Base-by-base conservation (phyloP, 1,139 yeast species). In the Spathaspora sp. region DNA sequence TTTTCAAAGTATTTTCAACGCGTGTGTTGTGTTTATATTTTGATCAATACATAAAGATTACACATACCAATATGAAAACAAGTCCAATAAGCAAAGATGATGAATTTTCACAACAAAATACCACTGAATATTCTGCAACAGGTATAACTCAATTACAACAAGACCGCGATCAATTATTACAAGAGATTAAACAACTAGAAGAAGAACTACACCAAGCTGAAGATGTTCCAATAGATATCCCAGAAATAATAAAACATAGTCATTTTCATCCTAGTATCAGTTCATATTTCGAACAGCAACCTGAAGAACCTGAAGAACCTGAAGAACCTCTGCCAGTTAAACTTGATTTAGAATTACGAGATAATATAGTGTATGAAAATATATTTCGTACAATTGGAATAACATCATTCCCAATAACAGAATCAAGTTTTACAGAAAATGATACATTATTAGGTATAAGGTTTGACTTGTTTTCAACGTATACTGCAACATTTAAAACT, bases 381-480 rank as follows among this genome's bases (percentile, higher is more conserved):
- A 58, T 73, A 15, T 62, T 59, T 48, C 49, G 79, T 38, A 58
- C 72, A 48, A 72, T 65, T 3, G 78, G 78, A 3, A 51, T 70
- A 26, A 72, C 79, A 0, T 73, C 74, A 0, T 74, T 74, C 50
- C 76, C 77, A 2, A 51, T 74, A 39, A 20, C 23, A 20, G 23
- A 70, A 70, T 45, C 57, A 59, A 38, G 23, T 20, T 50, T 52
- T 26, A 50, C 54, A 2, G 56, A 56, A 25, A 62, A 56, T 13
- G 63, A 62, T 4, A 20, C 23, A 27, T 50, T 64, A 11, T 46
- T 72, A 41, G 79, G 79, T 0, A 41, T 74, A 13, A 55, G 79
- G 13, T 72, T 73, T 49, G 79, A 74, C 45, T 52, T 60, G 3
- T 63, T 57, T 50, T 60, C 70, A 4, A 56, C 57, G 18, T 38